These are phyloP conservation scores for Serendipita indica DNA, from an alignment of 768 basidiomycete genomes.

Conservation along the genomic window DNA sequence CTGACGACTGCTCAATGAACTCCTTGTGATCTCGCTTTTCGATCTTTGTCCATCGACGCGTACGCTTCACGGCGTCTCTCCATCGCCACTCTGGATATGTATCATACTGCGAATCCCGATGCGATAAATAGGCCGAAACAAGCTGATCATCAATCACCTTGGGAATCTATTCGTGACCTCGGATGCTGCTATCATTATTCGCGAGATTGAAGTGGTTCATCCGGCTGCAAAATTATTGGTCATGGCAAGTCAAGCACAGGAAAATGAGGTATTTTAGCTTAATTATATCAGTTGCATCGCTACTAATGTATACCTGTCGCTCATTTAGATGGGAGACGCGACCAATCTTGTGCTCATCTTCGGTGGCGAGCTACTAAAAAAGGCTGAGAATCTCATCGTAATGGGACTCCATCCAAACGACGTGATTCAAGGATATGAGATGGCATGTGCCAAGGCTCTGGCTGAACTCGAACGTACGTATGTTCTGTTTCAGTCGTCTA, in stretches of 20 bases:
- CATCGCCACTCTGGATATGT: too few species aligned
- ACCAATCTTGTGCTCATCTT: constrained; percentile 93
- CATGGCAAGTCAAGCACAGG: constrained; percentile 95
- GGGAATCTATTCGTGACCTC: constrained; percentile 93
- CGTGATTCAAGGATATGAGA: constrained; percentile 87
- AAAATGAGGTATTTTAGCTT: constrained; percentile 53
- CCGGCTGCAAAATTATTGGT: constrained; percentile 98
- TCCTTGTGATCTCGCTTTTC: too few species aligned
- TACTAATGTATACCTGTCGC: background rate
- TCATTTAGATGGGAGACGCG: constrained; percentile 80
- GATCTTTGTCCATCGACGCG: too few species aligned
- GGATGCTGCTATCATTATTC: constrained; percentile 96
- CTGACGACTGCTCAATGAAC: too few species aligned
- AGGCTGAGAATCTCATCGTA: constrained; percentile 77
- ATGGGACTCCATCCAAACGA: constrained; percentile 98
- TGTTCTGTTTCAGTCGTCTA: constrained; percentile 1
- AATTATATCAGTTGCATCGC: constrained; percentile 12
- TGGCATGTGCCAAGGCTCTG: constrained; percentile 70
- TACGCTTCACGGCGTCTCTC: too few species aligned
- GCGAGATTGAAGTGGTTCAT: constrained; percentile 96
- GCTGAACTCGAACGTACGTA: constrained; percentile 80
- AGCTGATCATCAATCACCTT: constrained; percentile 94
- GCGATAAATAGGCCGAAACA: constrained; percentile 81
- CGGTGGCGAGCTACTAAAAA: constrained; percentile 88
- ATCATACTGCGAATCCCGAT: too few species aligned